Evolutionary conservation across 2,329 filamentous ascomycete genomes (phyloP), one percentile per base, ranked within the genome.

Genomic region (Fusarium napiforme): DNA sequence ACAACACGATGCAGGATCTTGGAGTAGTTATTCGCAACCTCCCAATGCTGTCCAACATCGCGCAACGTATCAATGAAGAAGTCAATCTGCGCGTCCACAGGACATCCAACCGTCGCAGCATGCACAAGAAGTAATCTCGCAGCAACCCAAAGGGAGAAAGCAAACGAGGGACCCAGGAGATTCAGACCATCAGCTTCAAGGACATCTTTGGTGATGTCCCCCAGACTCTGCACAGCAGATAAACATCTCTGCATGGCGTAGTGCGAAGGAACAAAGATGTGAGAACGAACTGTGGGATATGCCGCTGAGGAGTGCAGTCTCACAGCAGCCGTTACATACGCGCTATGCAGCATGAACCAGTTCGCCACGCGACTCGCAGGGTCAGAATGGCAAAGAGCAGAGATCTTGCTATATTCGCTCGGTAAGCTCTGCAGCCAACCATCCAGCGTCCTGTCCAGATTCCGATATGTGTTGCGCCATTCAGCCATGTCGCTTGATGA

Each of bases 311-410:
- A 84, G 64, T 85, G 84, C n/a, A 85, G 75, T 2, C 84, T 81
- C 7, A 85, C 83, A 10, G 84, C 84, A 6, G 83, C 80, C 1
- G 83, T 84, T 18, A 85, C 83, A 50, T 84, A 85, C 12, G 84
- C 84, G 70, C 83, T 84, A 32, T 85, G 84, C 14, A 85, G 76
- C 82, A 85, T 84, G 65, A 85, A 84, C 83, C 83, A 85, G 69
- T 85, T 85, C n/a, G 83, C 83, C 4, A 85, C 83, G 4, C 83
- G 81, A 58, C 83, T 84, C 5, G 83, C 83, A 7, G 83, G 83
- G 23, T 85, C 83, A 9, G 83, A 84, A 72, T 85, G 84, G 43
- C 84, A 85, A 16, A 85, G 76, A 4, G 83, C 82, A 12, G 83
- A 84, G 30, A 85, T 84, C n/a, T 82, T 82, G 77, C 82, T 82